These are phyloP conservation scores for Papilionanthe hybrid DNA, from an alignment of 116 monocot species.

Conservation along the genomic window DNA sequence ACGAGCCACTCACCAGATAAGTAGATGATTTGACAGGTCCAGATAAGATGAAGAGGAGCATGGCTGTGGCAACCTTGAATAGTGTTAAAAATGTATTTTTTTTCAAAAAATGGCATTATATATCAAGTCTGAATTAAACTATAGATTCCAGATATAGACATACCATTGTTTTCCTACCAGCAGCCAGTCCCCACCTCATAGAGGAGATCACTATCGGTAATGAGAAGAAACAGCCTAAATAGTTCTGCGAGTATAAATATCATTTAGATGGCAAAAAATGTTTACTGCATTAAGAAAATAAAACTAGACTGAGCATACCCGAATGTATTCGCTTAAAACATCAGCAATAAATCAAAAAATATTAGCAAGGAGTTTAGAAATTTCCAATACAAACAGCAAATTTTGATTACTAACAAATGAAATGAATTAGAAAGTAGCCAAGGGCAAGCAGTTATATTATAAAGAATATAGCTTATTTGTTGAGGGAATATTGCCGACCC, in stretches of 20 bases:
- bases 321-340: background rate
- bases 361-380: background rate
- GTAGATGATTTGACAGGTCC: slow-evolving; percentile 87
- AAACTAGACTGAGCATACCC: background rate
- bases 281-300: background rate
- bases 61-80: slow-evolving; percentile 73
- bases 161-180: slow-evolving; percentile 97
- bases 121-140: background rate
- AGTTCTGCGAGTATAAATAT: slow-evolving; percentile 43
- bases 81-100: background rate
- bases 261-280: background rate
- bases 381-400: background rate
- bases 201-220: slow-evolving; percentile 91
- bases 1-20: slow-evolving; percentile 53
- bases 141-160: slow-evolving; percentile 7
- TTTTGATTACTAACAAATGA: background rate
- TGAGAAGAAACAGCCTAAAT: slow-evolving; percentile 82
- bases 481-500: background rate
- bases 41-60: slow-evolving; percentile 69
- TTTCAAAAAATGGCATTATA: background rate
- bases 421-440: background rate
- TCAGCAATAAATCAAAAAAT: background rate
- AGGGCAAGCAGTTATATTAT: background rate
- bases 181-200: slow-evolving; percentile 82
- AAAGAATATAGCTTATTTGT: background rate